Evolutionary conservation across 179 eudicot species (phyloP), one percentile per base, ranked within the genome.

Genomic region (Nepenthes alata): DNA sequence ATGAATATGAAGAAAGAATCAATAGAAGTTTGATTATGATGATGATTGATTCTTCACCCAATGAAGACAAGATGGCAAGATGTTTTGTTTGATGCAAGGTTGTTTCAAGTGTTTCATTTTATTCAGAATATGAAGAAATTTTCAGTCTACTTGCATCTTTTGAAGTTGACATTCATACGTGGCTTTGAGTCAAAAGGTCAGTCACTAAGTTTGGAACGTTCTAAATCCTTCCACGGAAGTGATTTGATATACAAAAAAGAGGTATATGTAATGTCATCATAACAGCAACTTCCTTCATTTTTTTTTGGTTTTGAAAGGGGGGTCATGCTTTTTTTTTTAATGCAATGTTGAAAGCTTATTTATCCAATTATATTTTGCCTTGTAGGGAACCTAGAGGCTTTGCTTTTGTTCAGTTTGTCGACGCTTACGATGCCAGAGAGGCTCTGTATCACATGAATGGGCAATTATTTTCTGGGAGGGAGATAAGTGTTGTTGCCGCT

Each of bases 301-400:
- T 36, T 47, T 72, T 10, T 36, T 11, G 34, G 25, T 25, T 25
- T 25, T 25, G 25, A 25, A 0, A 25, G 25, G 25, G 25, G 25
- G 25, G 0, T 25, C 25, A 10, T 8, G 34, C 15, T 3, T 11
- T 50, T 11, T 3, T 0, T 11, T 50, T 47, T 11, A 8, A 11
- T 7, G 53, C 13, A 8, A 3, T 6, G n/a, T 11, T 50, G 3
- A 4, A 3, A 55, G 36, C 38, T 4, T 25, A n/a, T 35, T 55
- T 34, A 2, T 14, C 5, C 5, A 41, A 39, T 16, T 15, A 11
- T 10, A 7, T 41, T 11, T 35, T 9, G 3, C 36, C 48, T 15
- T 77, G 70, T 74, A 86, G 94, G 80, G 85, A 81, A 60, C 94
- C 94, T 57, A 85, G 94, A 59, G 89, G 94, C 56, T 86, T 86